Percentiles rank a stretch among this genome's conserved stretches.
Conservation (phyloP, 2,329 filamentous ascomycete species). For the Ophiobolus disseminans region DNA sequence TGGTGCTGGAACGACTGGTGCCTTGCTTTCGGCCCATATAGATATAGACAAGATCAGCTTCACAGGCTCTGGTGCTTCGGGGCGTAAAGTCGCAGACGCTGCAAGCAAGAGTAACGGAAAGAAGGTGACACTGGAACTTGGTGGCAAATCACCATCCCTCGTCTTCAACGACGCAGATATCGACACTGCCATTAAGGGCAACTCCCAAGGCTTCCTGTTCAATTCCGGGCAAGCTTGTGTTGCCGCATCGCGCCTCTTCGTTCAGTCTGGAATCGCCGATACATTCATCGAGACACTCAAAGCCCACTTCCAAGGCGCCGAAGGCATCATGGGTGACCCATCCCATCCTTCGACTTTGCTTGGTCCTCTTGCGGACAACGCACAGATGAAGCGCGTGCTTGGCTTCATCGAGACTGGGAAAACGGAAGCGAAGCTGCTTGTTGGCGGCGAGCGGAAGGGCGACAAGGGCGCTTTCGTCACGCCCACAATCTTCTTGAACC, state of each 20-base stretch:
- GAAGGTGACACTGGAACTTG: conserved; percentile 56
- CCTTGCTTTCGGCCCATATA: conserved; percentile 50
- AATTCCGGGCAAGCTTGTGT: conserved; percentile 37
- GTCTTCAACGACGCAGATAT: conserved; percentile 59
- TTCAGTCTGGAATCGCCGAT: conserved; percentile 38
- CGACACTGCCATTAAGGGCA: conserved; percentile 48
- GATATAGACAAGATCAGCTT: conserved; percentile 52
- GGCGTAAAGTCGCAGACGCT: conserved; percentile 46
- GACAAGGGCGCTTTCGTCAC: conserved; percentile 37
- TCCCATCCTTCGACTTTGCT: conserved; percentile 28
- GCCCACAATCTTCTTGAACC: conserved; percentile 42
- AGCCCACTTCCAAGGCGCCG: conserved; percentile 25
- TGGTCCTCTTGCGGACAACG: conserved; percentile 38
- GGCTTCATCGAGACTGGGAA: conserved; percentile 40
- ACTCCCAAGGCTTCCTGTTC: conserved; percentile 35
- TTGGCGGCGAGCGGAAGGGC: conserved; percentile 36
- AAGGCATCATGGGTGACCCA: conserved; percentile 30
- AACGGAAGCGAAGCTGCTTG: conserved; percentile 34
- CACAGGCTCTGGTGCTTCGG: conserved; percentile 48
- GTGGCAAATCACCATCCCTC: conserved; percentile 56
- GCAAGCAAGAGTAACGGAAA: conserved; percentile 39
- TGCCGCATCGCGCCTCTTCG: conserved; percentile 37
- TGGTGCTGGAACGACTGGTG: conserved; percentile 41
- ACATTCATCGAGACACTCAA: conserved; percentile 38
- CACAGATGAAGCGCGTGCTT: conserved; percentile 38